A percentile compares a stretch with the other conserved stretches of the same genome.
Conservation (phyloP, 2,329 filamentous ascomycete species). For the Cercospora brassicicola region DNA sequence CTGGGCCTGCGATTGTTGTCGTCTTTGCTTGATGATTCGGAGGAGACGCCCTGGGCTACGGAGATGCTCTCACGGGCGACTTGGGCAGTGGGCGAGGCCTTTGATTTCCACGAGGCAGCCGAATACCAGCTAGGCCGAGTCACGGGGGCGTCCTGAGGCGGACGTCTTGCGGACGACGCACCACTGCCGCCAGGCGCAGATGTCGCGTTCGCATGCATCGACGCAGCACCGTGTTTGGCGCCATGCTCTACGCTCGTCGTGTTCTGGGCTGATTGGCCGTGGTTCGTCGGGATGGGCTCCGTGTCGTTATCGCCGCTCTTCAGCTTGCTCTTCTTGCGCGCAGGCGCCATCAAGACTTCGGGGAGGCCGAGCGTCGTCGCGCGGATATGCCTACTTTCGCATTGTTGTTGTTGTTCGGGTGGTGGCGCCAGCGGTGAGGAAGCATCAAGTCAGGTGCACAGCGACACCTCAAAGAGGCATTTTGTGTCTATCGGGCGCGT, state of each 20-base stretch:
- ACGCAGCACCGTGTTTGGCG: neutral
- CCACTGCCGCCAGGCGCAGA: neutral
- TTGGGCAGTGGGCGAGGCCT: slow-evolving; percentile 50
- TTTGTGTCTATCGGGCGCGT: slow-evolving; percentile 4
- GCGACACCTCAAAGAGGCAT: slow-evolving; percentile 2
- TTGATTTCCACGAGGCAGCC: slow-evolving; percentile 44
- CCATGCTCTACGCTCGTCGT: slow-evolving; percentile 13
- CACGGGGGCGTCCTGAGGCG: neutral
- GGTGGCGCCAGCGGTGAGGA: neutral
- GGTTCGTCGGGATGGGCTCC: slow-evolving; percentile 14
- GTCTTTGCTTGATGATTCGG: slow-evolving; percentile 39
- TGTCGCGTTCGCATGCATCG: neutral
- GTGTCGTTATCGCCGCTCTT: slow-evolving; percentile 22
- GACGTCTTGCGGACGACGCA: neutral
- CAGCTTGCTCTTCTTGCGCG: slow-evolving; percentile 32
- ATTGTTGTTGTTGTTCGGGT: neutral
- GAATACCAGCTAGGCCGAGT: slow-evolving; percentile 46
- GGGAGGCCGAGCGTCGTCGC: neutral
- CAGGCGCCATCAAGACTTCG: slow-evolving; percentile 23
- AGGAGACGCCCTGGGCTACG: slow-evolving; percentile 47
- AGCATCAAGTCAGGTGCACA: slow-evolving; percentile 1
- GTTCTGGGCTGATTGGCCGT: slow-evolving; percentile 18
- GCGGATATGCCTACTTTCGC: neutral
- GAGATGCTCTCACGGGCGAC: slow-evolving; percentile 49
- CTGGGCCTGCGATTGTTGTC: slow-evolving; percentile 34